Evolutionary conservation across 2,329 filamentous ascomycete species (phyloP).

Genomic region (Pseudonectria foliicola): DNA sequence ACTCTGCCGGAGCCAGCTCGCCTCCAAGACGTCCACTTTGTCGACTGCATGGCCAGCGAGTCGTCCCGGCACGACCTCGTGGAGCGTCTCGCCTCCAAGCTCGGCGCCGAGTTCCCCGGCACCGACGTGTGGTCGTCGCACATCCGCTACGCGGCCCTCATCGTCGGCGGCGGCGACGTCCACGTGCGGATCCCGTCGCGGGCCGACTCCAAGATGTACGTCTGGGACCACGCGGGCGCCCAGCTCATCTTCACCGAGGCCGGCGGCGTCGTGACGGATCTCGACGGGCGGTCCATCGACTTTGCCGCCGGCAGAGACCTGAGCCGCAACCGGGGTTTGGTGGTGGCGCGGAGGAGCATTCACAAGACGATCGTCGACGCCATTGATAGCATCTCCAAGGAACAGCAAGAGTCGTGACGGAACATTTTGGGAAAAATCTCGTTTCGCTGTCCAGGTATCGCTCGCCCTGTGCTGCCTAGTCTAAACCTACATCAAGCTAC

Average conservation of each 20-base stretch:
- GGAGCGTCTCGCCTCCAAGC: conserved; percentile 18
- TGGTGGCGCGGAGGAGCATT: conserved; percentile 37
- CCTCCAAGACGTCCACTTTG: conserved; percentile 23
- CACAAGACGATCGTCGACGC: conserved; percentile 34
- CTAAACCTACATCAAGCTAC: conserved; percentile 80
- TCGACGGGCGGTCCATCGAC: conserved; percentile 29
- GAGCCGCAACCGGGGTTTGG: conserved; percentile 27
- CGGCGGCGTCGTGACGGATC: conserved; percentile 47
- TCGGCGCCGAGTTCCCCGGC: conserved; percentile 28
- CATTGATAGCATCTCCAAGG: conserved; percentile 15
- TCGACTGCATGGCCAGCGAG: conserved; percentile 27
- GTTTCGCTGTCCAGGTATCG: conserved; percentile 1
- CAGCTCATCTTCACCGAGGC: conserved; percentile 50
- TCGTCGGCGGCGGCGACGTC: conserved; percentile 30
- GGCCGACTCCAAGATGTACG: conserved; percentile 17
- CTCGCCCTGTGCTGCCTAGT: no score
- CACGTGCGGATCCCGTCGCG: conserved; percentile 25
- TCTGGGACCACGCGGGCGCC: conserved; percentile 52
- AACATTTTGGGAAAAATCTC: background rate
- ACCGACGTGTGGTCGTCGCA: conserved; percentile 35
- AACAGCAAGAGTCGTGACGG: conserved; percentile 7
- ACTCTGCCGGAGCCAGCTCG: conserved; percentile 13
- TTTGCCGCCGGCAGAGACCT: conserved; percentile 30
- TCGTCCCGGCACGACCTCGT: conserved; percentile 27
- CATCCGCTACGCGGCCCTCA: conserved; percentile 31